Conservation (phyloP, 805 yeast species). For the Kluyveromyces siamensis region DNA sequence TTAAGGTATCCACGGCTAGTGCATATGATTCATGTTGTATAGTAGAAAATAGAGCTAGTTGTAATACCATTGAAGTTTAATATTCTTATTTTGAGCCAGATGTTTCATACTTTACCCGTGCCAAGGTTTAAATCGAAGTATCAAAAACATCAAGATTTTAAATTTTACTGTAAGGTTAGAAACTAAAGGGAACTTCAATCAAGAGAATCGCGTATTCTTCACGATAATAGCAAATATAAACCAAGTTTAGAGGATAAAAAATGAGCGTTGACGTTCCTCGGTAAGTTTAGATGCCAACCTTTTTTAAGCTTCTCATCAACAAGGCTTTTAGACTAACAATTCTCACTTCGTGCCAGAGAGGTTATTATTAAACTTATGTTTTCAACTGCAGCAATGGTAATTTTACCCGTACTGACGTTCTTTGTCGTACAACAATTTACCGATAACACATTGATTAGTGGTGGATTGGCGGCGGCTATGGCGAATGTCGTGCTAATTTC, state of each 20-base stretch:
- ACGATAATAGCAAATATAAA: neutral
- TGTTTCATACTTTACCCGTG: neutral
- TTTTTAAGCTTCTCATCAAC: neutral
- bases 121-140: neutral
- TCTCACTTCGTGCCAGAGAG: constrained; percentile 6
- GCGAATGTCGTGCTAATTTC: constrained; percentile 71
- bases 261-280: constrained; percentile 37
- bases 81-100: neutral
- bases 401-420: constrained; percentile 55
- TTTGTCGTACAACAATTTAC: constrained; percentile 40
- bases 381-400: constrained; percentile 70
- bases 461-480: constrained; percentile 70
- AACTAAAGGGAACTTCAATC: neutral
- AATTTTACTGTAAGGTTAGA: neutral
- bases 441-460: constrained; percentile 53
- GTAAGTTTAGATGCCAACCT: constrained; percentile 17
- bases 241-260: neutral
- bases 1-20: constrained; percentile 21
- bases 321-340: neutral
- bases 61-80: constrained; percentile 23
- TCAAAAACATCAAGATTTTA: neutral
- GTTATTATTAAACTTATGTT: constrained; percentile 62
- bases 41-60: constrained; percentile 21
- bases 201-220: neutral
- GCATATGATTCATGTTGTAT: constrained; percentile 24